Conservation (phyloP, 2,329 filamentous ascomycete species). For the Tolypocladium ophioglossoides region DNA sequence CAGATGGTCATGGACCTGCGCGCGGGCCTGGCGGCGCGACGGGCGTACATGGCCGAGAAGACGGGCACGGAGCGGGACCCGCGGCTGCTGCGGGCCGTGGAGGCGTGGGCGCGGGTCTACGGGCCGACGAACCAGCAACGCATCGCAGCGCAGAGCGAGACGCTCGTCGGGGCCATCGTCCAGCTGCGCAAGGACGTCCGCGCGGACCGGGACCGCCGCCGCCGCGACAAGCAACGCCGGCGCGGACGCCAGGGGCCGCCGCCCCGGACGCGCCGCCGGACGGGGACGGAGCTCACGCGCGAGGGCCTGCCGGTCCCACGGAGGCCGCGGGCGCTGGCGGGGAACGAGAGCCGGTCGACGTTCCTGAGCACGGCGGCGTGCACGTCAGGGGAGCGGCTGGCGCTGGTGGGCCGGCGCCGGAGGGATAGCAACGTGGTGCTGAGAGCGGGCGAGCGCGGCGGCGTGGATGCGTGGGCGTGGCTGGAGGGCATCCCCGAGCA, state of each 20-base stretch:
- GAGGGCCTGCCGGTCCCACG: neutral
- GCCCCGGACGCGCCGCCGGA: neutral
- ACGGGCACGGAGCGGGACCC: conserved; percentile 10
- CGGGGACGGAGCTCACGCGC: neutral
- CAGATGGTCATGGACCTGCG: conserved; percentile 33
- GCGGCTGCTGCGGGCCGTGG: conserved; percentile 27
- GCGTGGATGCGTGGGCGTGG: neutral
- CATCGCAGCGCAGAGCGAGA: conserved; percentile 3
- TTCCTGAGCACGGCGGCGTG: neutral
- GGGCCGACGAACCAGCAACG: neutral
- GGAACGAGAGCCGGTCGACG: neutral
- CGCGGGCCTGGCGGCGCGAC: conserved; percentile 30
- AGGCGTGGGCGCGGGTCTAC: conserved; percentile 29
- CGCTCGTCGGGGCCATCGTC: conserved; percentile 5
- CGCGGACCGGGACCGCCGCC: neutral
- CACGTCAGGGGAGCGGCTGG: neutral
- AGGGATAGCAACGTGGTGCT: neutral
- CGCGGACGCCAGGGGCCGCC: neutral
- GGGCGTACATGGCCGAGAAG: neutral
- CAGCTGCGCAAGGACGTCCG: neutral
- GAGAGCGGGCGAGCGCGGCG: neutral
- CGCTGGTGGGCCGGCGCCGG: neutral
- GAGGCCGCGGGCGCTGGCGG: neutral
- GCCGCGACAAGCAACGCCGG: neutral
- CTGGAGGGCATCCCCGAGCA: neutral